Percentiles rank a stretch among this genome's conserved stretches.
Evolutionary conservation across 75 land plant species (phyloP).

Genomic region (Pseudotsuga menziesii): DNA sequence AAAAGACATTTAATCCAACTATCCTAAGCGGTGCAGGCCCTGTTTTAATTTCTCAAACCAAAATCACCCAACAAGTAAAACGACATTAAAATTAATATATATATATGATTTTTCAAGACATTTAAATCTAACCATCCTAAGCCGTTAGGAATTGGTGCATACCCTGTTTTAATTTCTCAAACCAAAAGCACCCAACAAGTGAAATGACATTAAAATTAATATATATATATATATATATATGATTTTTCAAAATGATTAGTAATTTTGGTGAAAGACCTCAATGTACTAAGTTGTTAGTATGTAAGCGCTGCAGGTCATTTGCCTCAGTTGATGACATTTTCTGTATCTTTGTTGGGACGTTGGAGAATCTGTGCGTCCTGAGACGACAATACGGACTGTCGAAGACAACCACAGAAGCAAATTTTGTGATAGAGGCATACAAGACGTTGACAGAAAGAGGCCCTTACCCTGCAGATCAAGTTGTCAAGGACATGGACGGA

Average conservation of each 20-base stretch:
- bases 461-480: constrained; percentile 92
- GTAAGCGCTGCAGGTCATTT: constrained; percentile 47
- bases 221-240: too few species aligned
- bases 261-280: neutral
- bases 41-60: too few species aligned
- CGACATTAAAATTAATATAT: too few species aligned
- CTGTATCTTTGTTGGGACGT: constrained; percentile 74
- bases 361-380: constrained; percentile 67
- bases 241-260: neutral
- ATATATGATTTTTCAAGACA: too few species aligned
- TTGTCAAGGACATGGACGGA: constrained; percentile 71
- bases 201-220: too few species aligned
- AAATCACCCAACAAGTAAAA: too few species aligned
- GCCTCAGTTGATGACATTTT: constrained; percentile 65
- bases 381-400: constrained; percentile 78
- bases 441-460: constrained; percentile 78
- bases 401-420: constrained; percentile 67
- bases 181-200: too few species aligned
- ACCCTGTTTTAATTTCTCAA: too few species aligned
- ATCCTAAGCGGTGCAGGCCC: too few species aligned
- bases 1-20: too few species aligned
- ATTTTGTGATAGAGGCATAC: constrained; percentile 82
- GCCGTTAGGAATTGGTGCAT: too few species aligned
- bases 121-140: too few species aligned
- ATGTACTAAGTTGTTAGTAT: neutral